These are phyloP conservation scores for Aspergillus versicolor DNA, from an alignment of 2,329 filamentous ascomycete species.

Conservation along the genomic window DNA sequence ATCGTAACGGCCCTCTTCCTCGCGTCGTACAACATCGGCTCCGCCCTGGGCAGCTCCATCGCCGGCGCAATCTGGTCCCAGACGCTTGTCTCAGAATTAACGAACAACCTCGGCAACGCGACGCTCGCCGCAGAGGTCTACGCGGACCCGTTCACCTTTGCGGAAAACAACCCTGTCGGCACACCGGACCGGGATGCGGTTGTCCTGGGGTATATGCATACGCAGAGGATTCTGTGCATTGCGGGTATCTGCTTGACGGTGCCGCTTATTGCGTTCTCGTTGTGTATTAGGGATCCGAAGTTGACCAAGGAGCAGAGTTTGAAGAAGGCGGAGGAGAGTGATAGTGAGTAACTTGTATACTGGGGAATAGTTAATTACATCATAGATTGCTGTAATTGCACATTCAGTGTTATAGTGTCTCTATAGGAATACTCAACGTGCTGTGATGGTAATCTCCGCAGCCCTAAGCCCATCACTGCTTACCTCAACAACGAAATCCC, in stretches of 20 bases:
- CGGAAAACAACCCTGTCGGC: slow-evolving; percentile 42
- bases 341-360: not conserved
- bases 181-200: slow-evolving; percentile 45
- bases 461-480: not conserved
- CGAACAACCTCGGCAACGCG: slow-evolving; percentile 36
- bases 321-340: slow-evolving; percentile 35
- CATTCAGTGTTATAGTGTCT: too few species aligned
- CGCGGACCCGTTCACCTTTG: slow-evolving; percentile 43
- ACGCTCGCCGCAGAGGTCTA: slow-evolving; percentile 43
- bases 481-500: not conserved
- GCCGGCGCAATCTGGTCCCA: slow-evolving; percentile 65
- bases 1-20: slow-evolving; percentile 65
- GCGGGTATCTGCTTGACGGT: slow-evolving; percentile 51
- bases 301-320: slow-evolving; percentile 49
- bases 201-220: slow-evolving; percentile 46
- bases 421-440: too few species aligned
- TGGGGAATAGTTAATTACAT: too few species aligned
- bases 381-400: too few species aligned
- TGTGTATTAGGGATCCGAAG: slow-evolving; percentile 47
- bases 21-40: slow-evolving; percentile 63
- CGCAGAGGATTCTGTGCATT: slow-evolving; percentile 51
- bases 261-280: slow-evolving; percentile 47
- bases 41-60: slow-evolving; percentile 59
- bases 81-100: slow-evolving; percentile 51
- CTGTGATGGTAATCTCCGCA: not conserved